Base-by-base conservation (phyloP, 805 yeast species). In the Soucietia sequanensis region DNA sequence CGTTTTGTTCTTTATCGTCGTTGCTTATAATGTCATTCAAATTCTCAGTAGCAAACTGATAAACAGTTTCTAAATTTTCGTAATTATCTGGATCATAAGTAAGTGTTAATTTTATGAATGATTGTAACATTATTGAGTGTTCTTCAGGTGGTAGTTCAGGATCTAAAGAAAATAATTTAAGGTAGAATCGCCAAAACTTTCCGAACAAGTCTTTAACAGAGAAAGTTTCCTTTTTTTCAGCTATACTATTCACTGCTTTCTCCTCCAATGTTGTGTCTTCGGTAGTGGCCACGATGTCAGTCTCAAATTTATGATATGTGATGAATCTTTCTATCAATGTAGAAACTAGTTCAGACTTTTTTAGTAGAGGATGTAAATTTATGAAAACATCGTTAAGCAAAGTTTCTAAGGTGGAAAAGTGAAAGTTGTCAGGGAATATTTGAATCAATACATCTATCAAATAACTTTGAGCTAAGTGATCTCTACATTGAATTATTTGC, bases 381-480 rank as follows among this genome's bases (percentile, higher is more conserved):
- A 80, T 60, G 14, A 87, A 75, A 1, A 90, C 79, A 20, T 72
- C 72, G 31, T 55, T 56, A 45, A 93, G 68, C 44, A 85, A 78
- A 21, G 65, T 62, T 34, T 80, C 80, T 47, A 93, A 66, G 0
- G 96, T 86, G 14, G 71, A 71, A 40, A 89, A 62, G 51, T 93
- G 98, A 57, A 84, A 91, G 43, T 84, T 87, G 51, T 87, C 96
- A 1, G 98, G 97, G 65, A 93, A 93, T 2, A 90, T 95, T 56
- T 91, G 97, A 36, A 90, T 83, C 34, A 93, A 72, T 9, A 93
- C 96, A 53, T 93, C 99, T 32, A 90, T 69, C 38, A 93, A 63
- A 54, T 93, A 93, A 52, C 84, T 90, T 62, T 93, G 99, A 4
- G 98, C 97, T 40, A 93, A 72, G 19, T 80, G 81, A 55, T 93